Evolutionary conservation across 805 yeast genomes (phyloP).

Genomic region (Wickerhamiella bombiphila): DNA sequence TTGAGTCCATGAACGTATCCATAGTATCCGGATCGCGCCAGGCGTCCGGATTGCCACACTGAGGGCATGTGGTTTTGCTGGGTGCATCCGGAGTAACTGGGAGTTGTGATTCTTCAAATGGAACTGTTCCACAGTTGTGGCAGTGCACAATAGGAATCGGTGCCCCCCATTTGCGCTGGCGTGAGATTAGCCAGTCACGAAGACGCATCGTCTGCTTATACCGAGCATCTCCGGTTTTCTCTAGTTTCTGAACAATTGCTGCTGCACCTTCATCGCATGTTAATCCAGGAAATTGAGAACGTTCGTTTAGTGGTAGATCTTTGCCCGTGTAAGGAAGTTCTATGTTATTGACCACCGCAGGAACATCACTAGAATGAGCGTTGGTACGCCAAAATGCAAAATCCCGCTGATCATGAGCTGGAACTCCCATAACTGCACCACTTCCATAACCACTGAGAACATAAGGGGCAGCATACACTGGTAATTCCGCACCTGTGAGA

Average conservation of each 20-base stretch:
- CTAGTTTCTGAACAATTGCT: conserved; percentile 32
- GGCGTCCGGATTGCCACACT: conserved; percentile 47
- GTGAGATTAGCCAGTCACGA: conserved; percentile 87
- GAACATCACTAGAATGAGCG: conserved; percentile 7
- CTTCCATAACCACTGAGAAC: conserved; percentile 72
- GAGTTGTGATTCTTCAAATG: conserved; percentile 76
- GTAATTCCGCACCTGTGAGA: conserved; percentile 35
- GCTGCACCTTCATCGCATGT: conserved; percentile 36
- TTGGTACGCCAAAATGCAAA: conserved; percentile 62
- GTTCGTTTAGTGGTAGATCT: conserved; percentile 35
- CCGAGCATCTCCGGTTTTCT: conserved; percentile 29
- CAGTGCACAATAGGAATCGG: conserved; percentile 95
- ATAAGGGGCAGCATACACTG: conserved; percentile 82
- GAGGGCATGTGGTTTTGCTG: conserved; percentile 50
- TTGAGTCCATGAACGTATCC: conserved; percentile 97
- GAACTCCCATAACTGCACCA: conserved; percentile 98
- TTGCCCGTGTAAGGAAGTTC: conserved; percentile 26
- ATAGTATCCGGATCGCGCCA: conserved; percentile 91
- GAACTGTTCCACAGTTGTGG: conserved; percentile 69
- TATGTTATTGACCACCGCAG: conserved; percentile 3
- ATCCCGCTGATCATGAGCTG: conserved; percentile 84
- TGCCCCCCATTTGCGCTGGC: conserved; percentile 97
- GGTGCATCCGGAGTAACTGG: conserved; percentile 67
- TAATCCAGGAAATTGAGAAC: conserved; percentile 38
- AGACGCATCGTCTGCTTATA: conserved; percentile 42